Conservation (phyloP, 106 monocot genomes). For the Dendrobium officinale region DNA sequence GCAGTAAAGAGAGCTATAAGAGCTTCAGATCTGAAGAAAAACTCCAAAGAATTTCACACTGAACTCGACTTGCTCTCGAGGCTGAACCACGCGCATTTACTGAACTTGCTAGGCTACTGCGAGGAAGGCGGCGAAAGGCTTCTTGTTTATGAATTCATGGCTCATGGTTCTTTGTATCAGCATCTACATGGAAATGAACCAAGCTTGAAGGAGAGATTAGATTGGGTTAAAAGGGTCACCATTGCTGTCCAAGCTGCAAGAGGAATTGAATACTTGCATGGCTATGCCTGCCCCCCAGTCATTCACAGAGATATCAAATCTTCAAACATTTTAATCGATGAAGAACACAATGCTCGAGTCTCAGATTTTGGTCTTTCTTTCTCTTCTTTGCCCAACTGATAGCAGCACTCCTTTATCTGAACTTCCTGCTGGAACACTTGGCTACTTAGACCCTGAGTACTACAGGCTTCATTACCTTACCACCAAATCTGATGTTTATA, state of each 20-base stretch:
- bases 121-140: constrained; percentile 94
- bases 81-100: constrained; percentile 92
- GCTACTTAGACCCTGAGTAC: constrained; percentile 97
- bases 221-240: constrained; percentile 83
- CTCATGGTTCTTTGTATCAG: constrained; percentile 89
- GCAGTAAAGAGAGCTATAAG: constrained; percentile 77
- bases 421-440: constrained; percentile 91
- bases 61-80: constrained; percentile 91
- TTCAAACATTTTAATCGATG: constrained; percentile 94
- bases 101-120: constrained; percentile 87
- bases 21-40: constrained; percentile 61
- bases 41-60: constrained; percentile 80
- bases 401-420: constrained; percentile 76
- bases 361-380: constrained; percentile 96
- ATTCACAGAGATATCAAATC: constrained; percentile 99
- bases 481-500: constrained; percentile 96
- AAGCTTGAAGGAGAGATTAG: constrained; percentile 41
- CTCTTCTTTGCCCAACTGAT: constrained; percentile 75
- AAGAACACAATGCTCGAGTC: constrained; percentile 94
- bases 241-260: constrained; percentile 95
- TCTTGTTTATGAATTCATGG: constrained; percentile 98
- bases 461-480: constrained; percentile 96
- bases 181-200: constrained; percentile 83
- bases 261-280: constrained; percentile 95
- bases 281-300: constrained; percentile 96